These are phyloP conservation scores for Gracilaria gracilis DNA, from an alignment of 23 red algal genomes.

Conservation along the genomic window DNA sequence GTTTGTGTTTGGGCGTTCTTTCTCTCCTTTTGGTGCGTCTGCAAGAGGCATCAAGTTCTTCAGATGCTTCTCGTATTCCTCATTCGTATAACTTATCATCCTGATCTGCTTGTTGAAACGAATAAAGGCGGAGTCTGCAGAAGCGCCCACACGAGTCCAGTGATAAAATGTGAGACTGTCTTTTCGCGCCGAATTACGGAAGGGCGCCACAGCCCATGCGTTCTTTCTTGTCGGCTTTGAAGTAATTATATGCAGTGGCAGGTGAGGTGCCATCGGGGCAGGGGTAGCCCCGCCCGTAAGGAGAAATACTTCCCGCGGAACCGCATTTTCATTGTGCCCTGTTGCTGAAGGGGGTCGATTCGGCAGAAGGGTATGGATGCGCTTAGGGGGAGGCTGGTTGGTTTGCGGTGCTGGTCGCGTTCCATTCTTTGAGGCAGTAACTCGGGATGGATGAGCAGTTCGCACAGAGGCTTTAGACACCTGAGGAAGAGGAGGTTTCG, in stretches of 20 bases:
- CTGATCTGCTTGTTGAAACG: constrained; percentile 73
- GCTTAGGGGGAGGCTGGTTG: constrained; percentile 3
- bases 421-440: background rate
- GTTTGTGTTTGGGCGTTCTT: constrained; percentile 31
- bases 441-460: background rate
- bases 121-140: constrained; percentile 71
- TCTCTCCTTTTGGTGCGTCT: constrained; percentile 29
- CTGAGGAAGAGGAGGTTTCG: constrained; percentile 24
- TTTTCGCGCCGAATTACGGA: constrained; percentile 52
- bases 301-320: constrained; percentile 67
- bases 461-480: background rate
- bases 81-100: constrained; percentile 80
- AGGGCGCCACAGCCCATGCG: constrained; percentile 38
- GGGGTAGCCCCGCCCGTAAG: constrained; percentile 70
- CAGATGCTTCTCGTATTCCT: constrained; percentile 68
- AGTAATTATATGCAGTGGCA: constrained; percentile 35
- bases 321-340: constrained; percentile 21
- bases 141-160: constrained; percentile 55
- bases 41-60: constrained; percentile 27
- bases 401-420: background rate
- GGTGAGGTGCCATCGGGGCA: constrained; percentile 56
- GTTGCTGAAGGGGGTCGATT: background rate
- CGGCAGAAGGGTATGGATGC: constrained; percentile 3
- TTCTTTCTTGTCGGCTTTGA: constrained; percentile 21
- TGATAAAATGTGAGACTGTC: constrained; percentile 56